Base-by-base conservation (phyloP, 148 eudicot species). In the Pouteria glomerata region DNA sequence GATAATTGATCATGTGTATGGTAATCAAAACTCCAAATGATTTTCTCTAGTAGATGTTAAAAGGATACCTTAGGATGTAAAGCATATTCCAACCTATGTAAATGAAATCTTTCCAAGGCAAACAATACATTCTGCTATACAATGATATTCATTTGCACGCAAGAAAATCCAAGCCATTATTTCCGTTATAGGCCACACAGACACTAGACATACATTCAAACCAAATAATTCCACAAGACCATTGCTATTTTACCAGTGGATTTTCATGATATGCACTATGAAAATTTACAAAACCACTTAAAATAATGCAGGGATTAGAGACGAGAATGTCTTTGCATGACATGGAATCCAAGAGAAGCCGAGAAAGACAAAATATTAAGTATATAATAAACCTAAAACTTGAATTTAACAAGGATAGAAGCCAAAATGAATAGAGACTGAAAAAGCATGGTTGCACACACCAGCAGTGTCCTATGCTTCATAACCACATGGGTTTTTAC, bases 391-490 rank as follows among this genome's bases (percentile, higher is more conserved):
- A 72, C 4, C 21, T 18, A 4, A 18, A 27, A 27, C 58, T 56
- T n/a, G 18, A 52, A 56, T 61, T 33, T 61, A 61, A 75, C 14
- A 4, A 62, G n/a, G 34, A 70, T 29, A 26, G 1, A 35, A 24
- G 29, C 8, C 50, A 74, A 45, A 60, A 73, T 52, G 21, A 55
- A 47, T 29, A 33, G 37, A 29, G 33, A 71, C 19, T 39, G 73
- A 35, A 63, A 50, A 70, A 66, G 59, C 21, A 10, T n/a, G 66
- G 47, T 63, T 50, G 69, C 31, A 82, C 95, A 37, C 73, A 94
- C 98, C 98, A 94, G 75, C 62, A 93, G 78, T 10, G 98, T 94
- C 77, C 97, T 84, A 76, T 91, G 98, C 87, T 89, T 94, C 88
- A 94, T 94, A 79, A 94, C 81, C 85, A 85, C 79, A 70, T 94